Evolutionary conservation across 148 eudicot species (phyloP).

Genomic region (Arctostaphylos glauca): DNA sequence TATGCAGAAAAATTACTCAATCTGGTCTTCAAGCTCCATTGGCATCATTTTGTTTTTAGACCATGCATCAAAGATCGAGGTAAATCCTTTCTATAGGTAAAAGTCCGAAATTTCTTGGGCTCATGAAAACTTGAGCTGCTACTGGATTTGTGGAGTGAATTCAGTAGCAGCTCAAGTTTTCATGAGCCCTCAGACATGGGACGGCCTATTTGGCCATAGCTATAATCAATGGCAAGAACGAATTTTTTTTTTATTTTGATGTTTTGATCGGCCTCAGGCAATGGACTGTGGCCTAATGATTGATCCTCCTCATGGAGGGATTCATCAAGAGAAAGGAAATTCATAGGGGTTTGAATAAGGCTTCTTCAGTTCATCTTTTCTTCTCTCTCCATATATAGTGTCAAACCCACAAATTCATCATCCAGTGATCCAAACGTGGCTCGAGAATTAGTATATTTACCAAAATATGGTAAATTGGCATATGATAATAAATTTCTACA

Average conservation of each 20-base stretch:
- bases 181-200: background rate
- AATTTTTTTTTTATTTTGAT: background rate
- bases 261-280: conserved; percentile 4
- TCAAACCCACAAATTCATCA: background rate
- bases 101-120: no score
- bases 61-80: background rate
- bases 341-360: background rate
- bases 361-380: background rate
- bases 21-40: background rate
- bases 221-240: background rate
- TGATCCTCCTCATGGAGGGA: background rate
- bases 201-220: background rate
- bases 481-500: no score
- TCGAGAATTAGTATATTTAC: background rate
- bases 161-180: background rate
- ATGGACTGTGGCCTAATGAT: background rate
- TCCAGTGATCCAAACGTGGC: background rate
- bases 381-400: background rate
- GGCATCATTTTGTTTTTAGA: background rate
- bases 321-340: background rate
- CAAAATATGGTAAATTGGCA: no score
- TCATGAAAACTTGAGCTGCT: no score
- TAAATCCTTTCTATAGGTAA: background rate
- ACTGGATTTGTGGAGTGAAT: no score
- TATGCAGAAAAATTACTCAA: background rate